Conservation (phyloP, 2,329 filamentous ascomycete species). For the Aspergillus fructus region DNA sequence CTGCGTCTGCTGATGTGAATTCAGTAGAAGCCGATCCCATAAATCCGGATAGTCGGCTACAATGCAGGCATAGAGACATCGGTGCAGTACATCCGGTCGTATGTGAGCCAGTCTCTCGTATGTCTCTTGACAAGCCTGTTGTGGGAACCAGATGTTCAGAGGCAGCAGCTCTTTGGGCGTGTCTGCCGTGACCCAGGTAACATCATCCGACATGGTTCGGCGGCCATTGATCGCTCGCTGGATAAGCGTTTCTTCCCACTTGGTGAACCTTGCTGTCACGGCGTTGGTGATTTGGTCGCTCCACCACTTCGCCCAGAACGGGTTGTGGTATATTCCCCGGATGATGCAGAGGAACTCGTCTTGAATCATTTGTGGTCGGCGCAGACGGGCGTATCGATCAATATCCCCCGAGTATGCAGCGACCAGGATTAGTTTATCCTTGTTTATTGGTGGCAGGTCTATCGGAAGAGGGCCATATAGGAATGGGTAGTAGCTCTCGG, state of each 20-base stretch:
- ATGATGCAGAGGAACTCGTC: conserved; percentile 29
- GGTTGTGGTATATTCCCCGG: conserved; percentile 40
- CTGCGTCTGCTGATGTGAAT: neutral
- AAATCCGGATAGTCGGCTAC: neutral
- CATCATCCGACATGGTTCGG: conserved; percentile 5
- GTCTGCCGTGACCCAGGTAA: neutral
- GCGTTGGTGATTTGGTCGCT: neutral
- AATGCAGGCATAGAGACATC: neutral
- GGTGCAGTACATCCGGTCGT: neutral
- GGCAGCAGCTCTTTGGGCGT: neutral
- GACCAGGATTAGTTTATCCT: conserved; percentile 39
- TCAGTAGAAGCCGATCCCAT: neutral
- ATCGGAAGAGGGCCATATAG: conserved; percentile 26
- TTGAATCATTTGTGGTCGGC: conserved; percentile 25
- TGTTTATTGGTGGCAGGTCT: conserved; percentile 39
- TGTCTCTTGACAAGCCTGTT: neutral
- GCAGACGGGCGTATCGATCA: conserved; percentile 40
- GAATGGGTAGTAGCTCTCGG: neutral
- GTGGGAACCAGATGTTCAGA: neutral
- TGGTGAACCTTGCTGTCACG: neutral
- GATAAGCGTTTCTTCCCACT: neutral
- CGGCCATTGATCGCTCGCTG: neutral
- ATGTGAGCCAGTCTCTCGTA: neutral
- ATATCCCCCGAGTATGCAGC: conserved; percentile 42
- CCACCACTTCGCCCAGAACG: conserved; percentile 40